These are phyloP conservation scores for Lactifluus pinguis DNA, from an alignment of 768 basidiomycete genomes.

Conservation along the genomic window DNA sequence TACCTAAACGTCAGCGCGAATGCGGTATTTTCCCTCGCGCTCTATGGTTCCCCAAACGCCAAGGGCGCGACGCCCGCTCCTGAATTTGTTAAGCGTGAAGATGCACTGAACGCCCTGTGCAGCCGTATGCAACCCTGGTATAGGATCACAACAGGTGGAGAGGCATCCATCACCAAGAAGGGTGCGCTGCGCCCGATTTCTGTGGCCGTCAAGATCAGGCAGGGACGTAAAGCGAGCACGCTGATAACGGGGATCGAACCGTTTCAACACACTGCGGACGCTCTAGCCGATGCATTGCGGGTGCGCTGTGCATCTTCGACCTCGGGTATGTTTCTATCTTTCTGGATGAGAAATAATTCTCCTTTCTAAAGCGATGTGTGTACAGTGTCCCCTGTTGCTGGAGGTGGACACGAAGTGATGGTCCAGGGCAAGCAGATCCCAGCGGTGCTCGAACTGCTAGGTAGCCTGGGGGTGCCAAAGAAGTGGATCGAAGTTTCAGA, in stretches of 20 bases:
- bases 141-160: conserved; percentile 45
- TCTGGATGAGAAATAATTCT: not conserved
- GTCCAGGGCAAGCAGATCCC: conserved; percentile 80
- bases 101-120: conserved; percentile 43
- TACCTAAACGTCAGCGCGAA: conserved; percentile 59
- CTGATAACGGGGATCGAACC: conserved; percentile 74
- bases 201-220: conserved; percentile 61
- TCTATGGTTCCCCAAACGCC: conserved; percentile 25
- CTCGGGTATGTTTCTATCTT: conserved; percentile 40
- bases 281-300: conserved; percentile 70
- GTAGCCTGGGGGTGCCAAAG: conserved; percentile 67
- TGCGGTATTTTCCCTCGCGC: conserved; percentile 24
- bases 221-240: conserved; percentile 70
- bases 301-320: conserved; percentile 74
- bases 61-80: conserved; percentile 12
- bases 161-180: conserved; percentile 57
- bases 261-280: conserved; percentile 58
- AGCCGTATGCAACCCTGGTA: conserved; percentile 75
- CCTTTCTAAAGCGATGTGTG: not conserved
- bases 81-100: conserved; percentile 62
- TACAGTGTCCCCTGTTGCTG: conserved; percentile 51
- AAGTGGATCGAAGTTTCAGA: conserved; percentile 63
- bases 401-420: conserved; percentile 58
- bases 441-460: conserved; percentile 56
- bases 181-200: conserved; percentile 64